phyloP scores from a whole-genome alignment of 2,329 filamentous ascomycete species.

The Fusarium sp. region DNA sequence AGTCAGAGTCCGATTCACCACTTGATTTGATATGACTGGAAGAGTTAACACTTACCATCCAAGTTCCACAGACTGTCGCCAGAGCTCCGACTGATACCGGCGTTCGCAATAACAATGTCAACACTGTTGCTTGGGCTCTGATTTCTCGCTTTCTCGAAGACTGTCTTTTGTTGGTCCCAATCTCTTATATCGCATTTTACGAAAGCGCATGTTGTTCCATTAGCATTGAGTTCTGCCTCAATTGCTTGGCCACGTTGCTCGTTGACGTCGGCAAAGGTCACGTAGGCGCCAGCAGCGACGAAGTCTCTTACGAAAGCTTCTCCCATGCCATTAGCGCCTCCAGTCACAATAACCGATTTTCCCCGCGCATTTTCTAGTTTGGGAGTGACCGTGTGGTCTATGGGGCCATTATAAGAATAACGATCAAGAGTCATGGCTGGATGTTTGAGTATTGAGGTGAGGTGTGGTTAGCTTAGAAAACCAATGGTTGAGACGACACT shows the following conservation, averaged over 20 bases:
- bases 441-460: not conserved
- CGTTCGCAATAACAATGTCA: slow-evolving; percentile 65
- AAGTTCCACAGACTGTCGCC: slow-evolving; percentile 58
- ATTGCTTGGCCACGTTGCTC: slow-evolving; percentile 51
- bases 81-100: slow-evolving; percentile 57
- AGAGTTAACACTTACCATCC: slow-evolving; percentile 49
- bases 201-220: slow-evolving; percentile 49
- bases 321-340: slow-evolving; percentile 62
- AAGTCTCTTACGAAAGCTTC: slow-evolving; percentile 56
- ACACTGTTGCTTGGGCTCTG: slow-evolving; percentile 57
- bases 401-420: slow-evolving; percentile 40
- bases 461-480: not conserved
- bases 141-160: slow-evolving; percentile 58
- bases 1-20: not conserved
- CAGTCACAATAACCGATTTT: slow-evolving; percentile 64
- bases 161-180: slow-evolving; percentile 59
- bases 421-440: slow-evolving; percentile 28
- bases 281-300: slow-evolving; percentile 56
- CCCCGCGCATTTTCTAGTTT: slow-evolving; percentile 50
- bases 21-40: not conserved
- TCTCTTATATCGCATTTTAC: slow-evolving; percentile 59
- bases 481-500: not conserved
- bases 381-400: slow-evolving; percentile 32
- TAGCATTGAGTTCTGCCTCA: slow-evolving; percentile 53
- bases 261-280: slow-evolving; percentile 59